Percentiles rank a stretch among this genome's conserved stretches.
These are phyloP conservation scores for Boletus reticulatus DNA, from an alignment of 768 basidiomycete genomes.

Conservation along the genomic window DNA sequence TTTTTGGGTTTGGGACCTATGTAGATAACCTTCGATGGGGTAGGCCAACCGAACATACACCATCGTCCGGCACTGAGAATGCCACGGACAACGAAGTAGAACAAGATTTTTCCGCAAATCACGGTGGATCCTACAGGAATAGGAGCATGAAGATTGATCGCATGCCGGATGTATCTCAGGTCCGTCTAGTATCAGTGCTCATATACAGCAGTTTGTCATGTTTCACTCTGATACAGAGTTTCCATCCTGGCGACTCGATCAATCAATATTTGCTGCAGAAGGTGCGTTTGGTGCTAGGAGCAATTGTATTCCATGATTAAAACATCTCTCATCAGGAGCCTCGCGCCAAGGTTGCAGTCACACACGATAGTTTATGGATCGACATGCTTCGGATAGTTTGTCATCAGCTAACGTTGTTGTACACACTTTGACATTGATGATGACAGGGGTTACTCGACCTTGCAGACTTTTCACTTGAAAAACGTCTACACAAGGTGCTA, in stretches of 20 bases:
- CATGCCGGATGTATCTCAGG: neutral
- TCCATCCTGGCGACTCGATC: neutral
- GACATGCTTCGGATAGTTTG: neutral
- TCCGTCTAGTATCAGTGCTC: neutral
- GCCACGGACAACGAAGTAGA: neutral
- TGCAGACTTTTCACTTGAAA: too few species aligned
- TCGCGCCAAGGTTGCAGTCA: neutral
- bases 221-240: neutral
- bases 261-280: neutral
- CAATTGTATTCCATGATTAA: neutral
- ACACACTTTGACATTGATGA: too few species aligned
- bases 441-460: too few species aligned
- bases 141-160: neutral
- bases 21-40: too few species aligned
- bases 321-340: neutral
- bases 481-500: too few species aligned
- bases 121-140: neutral
- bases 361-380: neutral
- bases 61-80: neutral
- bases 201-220: too few species aligned
- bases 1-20: neutral
- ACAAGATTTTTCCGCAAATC: neutral
- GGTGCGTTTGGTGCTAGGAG: neutral
- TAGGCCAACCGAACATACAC: too few species aligned
- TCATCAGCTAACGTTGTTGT: too few species aligned